Percentiles rank a stretch among this genome's conserved stretches.
phyloP scores from a whole-genome alignment of 345 rosid genomes.

The Populus simonii region DNA sequence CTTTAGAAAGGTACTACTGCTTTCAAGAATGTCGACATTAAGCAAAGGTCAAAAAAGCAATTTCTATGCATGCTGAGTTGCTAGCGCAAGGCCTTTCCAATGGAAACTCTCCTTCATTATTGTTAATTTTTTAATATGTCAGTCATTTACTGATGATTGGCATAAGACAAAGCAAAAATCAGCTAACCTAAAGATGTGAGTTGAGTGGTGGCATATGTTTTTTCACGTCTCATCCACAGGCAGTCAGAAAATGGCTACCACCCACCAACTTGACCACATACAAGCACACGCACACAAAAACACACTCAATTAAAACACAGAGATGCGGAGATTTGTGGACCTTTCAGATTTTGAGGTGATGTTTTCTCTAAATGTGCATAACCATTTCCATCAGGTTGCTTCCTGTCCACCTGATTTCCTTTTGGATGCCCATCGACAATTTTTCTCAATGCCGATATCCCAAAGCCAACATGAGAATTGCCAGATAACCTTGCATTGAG shows the following conservation, averaged over 20 bases:
- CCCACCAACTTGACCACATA: not conserved
- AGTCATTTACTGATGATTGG: not conserved
- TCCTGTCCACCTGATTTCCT: conserved; percentile 33
- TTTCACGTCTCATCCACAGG: not conserved
- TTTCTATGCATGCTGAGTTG: not conserved
- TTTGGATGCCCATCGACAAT: conserved; percentile 42
- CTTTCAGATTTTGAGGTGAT: conserved; percentile 37
- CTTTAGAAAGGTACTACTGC: not conserved
- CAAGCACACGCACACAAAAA: not conserved
- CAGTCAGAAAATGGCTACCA: not conserved
- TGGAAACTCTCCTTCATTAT: not conserved
- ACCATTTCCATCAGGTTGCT: conserved; percentile 28
- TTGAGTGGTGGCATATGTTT: not conserved
- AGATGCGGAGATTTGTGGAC: conserved; percentile 26
- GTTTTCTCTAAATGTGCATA: conserved; percentile 19
- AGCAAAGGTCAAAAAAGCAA: conserved; percentile 2
- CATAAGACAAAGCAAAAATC: not conserved
- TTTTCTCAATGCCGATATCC: conserved; percentile 51
- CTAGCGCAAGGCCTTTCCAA: not conserved
- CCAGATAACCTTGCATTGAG: conserved; percentile 60
- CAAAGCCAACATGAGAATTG: conserved; percentile 52
- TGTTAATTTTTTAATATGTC: not conserved
- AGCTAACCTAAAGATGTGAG: not conserved
- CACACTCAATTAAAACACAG: not conserved
- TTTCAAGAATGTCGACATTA: not conserved